These are phyloP conservation scores for Trichomonascaceae sp. DNA, from an alignment of 1,139 yeast species.

Conservation along the genomic window DNA sequence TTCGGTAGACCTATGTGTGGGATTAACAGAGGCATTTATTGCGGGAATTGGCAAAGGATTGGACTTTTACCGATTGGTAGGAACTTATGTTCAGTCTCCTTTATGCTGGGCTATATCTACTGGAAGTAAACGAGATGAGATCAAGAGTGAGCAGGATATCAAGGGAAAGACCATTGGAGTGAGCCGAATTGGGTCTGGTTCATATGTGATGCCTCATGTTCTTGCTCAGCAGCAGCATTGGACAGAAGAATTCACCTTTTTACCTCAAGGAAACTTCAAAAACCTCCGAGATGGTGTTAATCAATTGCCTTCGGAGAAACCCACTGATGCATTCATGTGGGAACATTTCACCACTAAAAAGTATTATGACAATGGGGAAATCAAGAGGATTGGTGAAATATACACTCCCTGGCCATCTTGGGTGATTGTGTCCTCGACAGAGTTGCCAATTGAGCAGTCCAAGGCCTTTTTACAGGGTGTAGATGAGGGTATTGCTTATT, in stretches of 20 bases:
- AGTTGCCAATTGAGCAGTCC: constrained; percentile 33
- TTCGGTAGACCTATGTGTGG: constrained; percentile 69
- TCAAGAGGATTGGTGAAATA: constrained; percentile 77
- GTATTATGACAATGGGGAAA: constrained; percentile 73
- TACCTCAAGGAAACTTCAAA: constrained; percentile 60
- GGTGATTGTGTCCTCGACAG: constrained; percentile 58
- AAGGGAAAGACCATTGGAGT: constrained; percentile 66
- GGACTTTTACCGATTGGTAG: constrained; percentile 57
- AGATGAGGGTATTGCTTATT: constrained; percentile 63
- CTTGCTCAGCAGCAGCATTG: constrained; percentile 54
- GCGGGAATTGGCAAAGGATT: constrained; percentile 74
- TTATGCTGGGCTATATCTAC: constrained; percentile 84
- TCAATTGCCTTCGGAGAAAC: constrained; percentile 37
- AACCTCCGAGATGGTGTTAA: constrained; percentile 78
- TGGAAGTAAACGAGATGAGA: constrained; percentile 54
- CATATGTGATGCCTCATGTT: constrained; percentile 86
- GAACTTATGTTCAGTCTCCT: constrained; percentile 81
- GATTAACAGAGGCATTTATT: constrained; percentile 85
- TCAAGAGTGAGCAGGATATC: constrained; percentile 47
- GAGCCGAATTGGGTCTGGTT: constrained; percentile 84
- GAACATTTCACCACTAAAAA: constrained; percentile 84
- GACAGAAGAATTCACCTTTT: constrained; percentile 42
- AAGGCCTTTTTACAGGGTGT: constrained; percentile 47
- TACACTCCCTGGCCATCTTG: constrained; percentile 97
- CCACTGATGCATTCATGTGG: constrained; percentile 91